These are phyloP conservation scores for Cladophialophora psammophila DNA, from an alignment of 2,329 filamentous ascomycete genomes.

Conservation along the genomic window DNA sequence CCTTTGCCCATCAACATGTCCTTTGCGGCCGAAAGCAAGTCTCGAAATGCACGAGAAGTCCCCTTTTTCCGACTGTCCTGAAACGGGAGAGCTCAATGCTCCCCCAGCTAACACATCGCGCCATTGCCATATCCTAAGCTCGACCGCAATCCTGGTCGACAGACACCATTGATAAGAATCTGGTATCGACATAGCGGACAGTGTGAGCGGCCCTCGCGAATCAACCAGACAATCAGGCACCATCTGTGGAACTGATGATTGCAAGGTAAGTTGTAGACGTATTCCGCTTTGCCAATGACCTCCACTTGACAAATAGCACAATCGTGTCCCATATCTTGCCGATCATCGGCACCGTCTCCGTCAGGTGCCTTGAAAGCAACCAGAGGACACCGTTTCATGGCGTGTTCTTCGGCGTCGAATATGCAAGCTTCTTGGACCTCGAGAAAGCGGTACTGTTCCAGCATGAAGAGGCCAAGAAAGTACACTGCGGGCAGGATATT, in stretches of 20 bases:
- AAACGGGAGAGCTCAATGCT: neutral
- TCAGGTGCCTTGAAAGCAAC: neutral
- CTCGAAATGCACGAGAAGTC: neutral
- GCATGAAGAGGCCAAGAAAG: constrained; percentile 23
- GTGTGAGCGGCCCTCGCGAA: neutral
- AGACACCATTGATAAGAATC: constrained; percentile 14
- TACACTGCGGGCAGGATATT: constrained; percentile 20
- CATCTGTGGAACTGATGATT: constrained; percentile 26
- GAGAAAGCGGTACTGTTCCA: constrained; percentile 28
- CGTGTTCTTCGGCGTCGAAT: constrained; percentile 14
- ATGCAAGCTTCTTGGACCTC: constrained; percentile 25
- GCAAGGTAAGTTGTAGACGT: constrained; percentile 21
- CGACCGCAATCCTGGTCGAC: neutral
- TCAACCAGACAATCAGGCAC: constrained; percentile 23
- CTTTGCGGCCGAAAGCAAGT: neutral
- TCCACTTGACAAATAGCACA: constrained; percentile 28
- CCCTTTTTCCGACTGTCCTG: neutral
- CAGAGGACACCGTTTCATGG: constrained; percentile 18
- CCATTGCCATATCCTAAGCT: neutral
- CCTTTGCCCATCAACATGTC: no score
- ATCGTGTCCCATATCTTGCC: constrained; percentile 13
- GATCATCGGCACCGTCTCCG: neutral
- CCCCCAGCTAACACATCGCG: neutral
- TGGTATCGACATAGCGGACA: constrained; percentile 23
- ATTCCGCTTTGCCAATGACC: constrained; percentile 19